Evolutionary conservation across 805 yeast species (phyloP).

Genomic region (Metschnikowia baotianmanensis): DNA sequence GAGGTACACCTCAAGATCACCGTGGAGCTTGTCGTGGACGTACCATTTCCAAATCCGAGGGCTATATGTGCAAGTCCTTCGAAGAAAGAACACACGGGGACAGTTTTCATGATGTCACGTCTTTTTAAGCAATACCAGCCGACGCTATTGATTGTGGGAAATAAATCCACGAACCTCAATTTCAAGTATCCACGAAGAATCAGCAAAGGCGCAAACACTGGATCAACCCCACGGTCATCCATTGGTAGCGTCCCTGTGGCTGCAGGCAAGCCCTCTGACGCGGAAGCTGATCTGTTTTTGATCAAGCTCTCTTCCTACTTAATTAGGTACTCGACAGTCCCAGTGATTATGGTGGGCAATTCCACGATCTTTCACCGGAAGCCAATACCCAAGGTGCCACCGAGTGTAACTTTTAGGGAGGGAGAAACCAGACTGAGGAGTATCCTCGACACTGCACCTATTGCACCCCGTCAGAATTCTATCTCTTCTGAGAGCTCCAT

Average conservation of each 20-base stretch:
- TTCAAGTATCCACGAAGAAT: slow-evolving; percentile 40
- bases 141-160: slow-evolving; percentile 36
- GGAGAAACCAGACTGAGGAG: slow-evolving; percentile 1
- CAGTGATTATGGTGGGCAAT: slow-evolving; percentile 38
- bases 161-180: slow-evolving; percentile 38
- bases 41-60: slow-evolving; percentile 14
- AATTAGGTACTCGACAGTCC: slow-evolving; percentile 39
- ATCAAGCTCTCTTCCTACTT: slow-evolving; percentile 38
- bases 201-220: slow-evolving; percentile 12
- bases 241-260: slow-evolving; percentile 3
- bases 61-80: neutral
- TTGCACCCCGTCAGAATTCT: slow-evolving; percentile 14
- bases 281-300: slow-evolving; percentile 25
- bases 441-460: slow-evolving; percentile 2
- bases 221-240: slow-evolving; percentile 7
- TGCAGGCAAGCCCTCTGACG: slow-evolving; percentile 4
- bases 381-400: slow-evolving; percentile 3
- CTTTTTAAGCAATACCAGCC: slow-evolving; percentile 43
- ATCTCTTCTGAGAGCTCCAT: slow-evolving; percentile 17
- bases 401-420: slow-evolving; percentile 16
- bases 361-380: slow-evolving; percentile 19
- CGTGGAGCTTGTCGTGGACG: slow-evolving; percentile 36
- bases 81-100: slow-evolving; percentile 20
- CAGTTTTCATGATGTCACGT: slow-evolving; percentile 36
- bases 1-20: slow-evolving; percentile 35